Evolutionary conservation across 2,329 filamentous ascomycete species (phyloP).

Genomic region (Verticillium klebahnii): DNA sequence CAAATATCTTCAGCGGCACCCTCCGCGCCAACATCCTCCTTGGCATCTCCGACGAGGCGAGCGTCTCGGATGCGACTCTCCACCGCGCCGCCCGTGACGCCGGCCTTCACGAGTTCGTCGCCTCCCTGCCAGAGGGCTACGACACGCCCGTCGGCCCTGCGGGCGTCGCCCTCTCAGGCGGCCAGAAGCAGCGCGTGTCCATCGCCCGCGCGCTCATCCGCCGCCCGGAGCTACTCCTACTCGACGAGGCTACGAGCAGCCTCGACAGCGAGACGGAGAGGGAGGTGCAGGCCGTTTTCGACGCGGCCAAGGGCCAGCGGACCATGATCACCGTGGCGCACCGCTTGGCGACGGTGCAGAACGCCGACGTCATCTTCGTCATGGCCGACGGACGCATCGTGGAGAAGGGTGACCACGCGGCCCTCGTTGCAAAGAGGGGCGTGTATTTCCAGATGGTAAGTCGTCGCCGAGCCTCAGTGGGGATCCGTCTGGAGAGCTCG

Average conservation of each 20-base stretch:
- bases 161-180: constrained; percentile 51
- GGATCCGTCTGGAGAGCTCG: not conserved
- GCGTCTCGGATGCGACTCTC: constrained; percentile 19
- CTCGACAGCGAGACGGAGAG: constrained; percentile 52
- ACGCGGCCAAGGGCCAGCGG: constrained; percentile 19
- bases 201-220: constrained; percentile 51
- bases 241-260: constrained; percentile 55
- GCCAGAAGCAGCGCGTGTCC: constrained; percentile 51
- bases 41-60: constrained; percentile 34
- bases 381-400: constrained; percentile 34
- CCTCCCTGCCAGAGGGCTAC: constrained; percentile 43
- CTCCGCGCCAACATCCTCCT: constrained; percentile 42
- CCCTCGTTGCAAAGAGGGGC: constrained; percentile 8
- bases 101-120: constrained; percentile 53
- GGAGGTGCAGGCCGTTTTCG: constrained; percentile 38
- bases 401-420: constrained; percentile 33
- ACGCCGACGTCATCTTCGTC: constrained; percentile 39
- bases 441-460: constrained; percentile 14
- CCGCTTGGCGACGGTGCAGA: constrained; percentile 36
- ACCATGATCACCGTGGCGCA: constrained; percentile 39
- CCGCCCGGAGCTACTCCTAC: constrained; percentile 43
- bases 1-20: constrained; percentile 43
- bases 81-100: constrained; percentile 29
- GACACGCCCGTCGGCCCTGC: constrained; percentile 47
- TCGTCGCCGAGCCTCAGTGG: not conserved